Evolutionary conservation across 1,284 basidiomycete genomes (phyloP).

Genomic region (Ceratobasidium sp.): DNA sequence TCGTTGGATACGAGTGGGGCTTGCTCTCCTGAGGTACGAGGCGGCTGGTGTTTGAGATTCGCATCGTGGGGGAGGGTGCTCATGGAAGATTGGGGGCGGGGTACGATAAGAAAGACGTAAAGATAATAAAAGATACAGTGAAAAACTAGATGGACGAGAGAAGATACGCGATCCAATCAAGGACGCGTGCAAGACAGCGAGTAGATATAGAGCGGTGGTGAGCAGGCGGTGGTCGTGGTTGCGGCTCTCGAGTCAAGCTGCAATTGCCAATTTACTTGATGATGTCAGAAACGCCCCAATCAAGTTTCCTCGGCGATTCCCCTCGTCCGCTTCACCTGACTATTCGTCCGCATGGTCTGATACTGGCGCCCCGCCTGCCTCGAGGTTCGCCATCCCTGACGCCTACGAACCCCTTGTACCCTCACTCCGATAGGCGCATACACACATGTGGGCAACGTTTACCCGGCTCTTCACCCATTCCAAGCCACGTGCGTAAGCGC

Average conservation of each 20-base stretch:
- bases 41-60: slow-evolving; percentile 11
- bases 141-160: neutral
- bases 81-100: slow-evolving; percentile 16
- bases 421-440: neutral
- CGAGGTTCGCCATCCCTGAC: neutral
- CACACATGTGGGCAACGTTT: neutral
- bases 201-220: slow-evolving; percentile 6
- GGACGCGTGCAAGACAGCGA: slow-evolving; percentile 31
- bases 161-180: slow-evolving; percentile 34
- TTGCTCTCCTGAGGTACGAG: slow-evolving; percentile 17
- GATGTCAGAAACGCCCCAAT: slow-evolving; percentile 45
- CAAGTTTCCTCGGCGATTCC: slow-evolving; percentile 4
- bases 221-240: neutral
- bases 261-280: slow-evolving; percentile 33
- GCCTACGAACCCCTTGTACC: neutral
- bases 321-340: neutral
- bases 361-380: neutral
- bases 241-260: slow-evolving; percentile 33
- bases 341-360: too few species aligned
- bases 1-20: slow-evolving; percentile 10
- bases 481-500: neutral
- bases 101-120: slow-evolving; percentile 31
- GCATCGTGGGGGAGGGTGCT: slow-evolving; percentile 41
- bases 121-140: slow-evolving; percentile 26
- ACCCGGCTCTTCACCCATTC: neutral